These are phyloP conservation scores for Phytophthora constricta DNA, from an alignment of 352 stramenopile species.

Conservation along the genomic window DNA sequence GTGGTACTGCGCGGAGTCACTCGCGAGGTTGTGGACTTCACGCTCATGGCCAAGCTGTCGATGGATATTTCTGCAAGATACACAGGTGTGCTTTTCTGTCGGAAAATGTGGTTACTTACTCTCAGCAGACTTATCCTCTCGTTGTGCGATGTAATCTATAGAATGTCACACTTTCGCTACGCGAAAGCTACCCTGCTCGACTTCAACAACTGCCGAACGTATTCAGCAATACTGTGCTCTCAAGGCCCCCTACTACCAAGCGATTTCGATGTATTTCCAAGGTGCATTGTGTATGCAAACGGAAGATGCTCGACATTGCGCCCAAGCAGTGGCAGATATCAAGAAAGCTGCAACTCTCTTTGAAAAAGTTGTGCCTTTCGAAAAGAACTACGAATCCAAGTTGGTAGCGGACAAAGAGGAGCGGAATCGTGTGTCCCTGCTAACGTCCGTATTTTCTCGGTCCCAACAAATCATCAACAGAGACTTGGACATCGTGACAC, in stretches of 20 bases:
- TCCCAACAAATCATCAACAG: conserved; percentile 70
- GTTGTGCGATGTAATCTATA: conserved; percentile 11
- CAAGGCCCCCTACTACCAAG: conserved; percentile 67
- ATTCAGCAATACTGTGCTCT: conserved; percentile 58
- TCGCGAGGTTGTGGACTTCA: conserved; percentile 63
- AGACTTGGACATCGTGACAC: conserved; percentile 71
- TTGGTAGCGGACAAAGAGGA: conserved; percentile 41
- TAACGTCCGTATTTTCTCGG: conserved; percentile 57
- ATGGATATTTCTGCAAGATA: conserved; percentile 64
- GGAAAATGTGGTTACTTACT: neutral
- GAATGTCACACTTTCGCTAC: conserved; percentile 41
- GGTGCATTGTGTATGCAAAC: conserved; percentile 60
- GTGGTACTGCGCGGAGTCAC: conserved; percentile 69
- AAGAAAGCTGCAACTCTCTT: conserved; percentile 51
- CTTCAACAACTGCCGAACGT: conserved; percentile 45
- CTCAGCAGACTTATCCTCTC: neutral
- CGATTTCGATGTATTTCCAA: conserved; percentile 69
- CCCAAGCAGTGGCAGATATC: conserved; percentile 67
- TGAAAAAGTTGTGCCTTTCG: conserved; percentile 34
- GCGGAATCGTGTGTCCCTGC: conserved; percentile 40
- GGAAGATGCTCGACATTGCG: conserved; percentile 55
- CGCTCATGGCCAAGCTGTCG: conserved; percentile 71
- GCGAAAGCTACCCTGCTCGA: conserved; percentile 45
- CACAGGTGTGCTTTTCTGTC: conserved; percentile 35
- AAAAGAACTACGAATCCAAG: conserved; percentile 52